phyloP scores from a whole-genome alignment of 2,329 filamentous ascomycete genomes.

The Claviceps monticola region DNA sequence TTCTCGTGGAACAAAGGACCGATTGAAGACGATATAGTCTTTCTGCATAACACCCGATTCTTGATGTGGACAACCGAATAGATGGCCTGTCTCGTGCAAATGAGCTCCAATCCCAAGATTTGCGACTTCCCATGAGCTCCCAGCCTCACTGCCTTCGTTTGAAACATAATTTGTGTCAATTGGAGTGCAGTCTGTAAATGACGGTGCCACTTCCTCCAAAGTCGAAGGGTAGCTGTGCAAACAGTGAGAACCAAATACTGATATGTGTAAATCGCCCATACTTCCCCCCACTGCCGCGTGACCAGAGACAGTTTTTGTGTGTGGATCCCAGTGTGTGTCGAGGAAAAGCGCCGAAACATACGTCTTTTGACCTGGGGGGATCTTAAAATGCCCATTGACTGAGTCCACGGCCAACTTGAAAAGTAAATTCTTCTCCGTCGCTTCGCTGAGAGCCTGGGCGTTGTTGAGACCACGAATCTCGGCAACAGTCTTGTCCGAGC shows the following conservation, averaged over 20 bases:
- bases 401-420: constrained; percentile 67
- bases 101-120: constrained; percentile 91
- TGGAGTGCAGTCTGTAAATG: constrained; percentile 80
- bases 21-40: constrained; percentile 74
- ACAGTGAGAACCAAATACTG: constrained; percentile 84
- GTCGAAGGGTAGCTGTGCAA: constrained; percentile 81
- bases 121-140: constrained; percentile 89
- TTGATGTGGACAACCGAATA: constrained; percentile 82
- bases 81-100: constrained; percentile 77
- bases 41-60: constrained; percentile 84
- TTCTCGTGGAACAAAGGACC: constrained; percentile 69
- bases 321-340: constrained; percentile 76
- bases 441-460: constrained; percentile 62
- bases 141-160: constrained; percentile 76
- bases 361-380: constrained; percentile 62
- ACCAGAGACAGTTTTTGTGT: constrained; percentile 54
- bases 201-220: constrained; percentile 79
- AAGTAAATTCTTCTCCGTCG: constrained; percentile 57
- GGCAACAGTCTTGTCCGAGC: constrained; percentile 67
- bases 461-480: constrained; percentile 68
- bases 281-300: constrained; percentile 75
- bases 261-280: constrained; percentile 62
- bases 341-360: constrained; percentile 80
- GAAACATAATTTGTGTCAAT: constrained; percentile 70
- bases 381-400: constrained; percentile 63